These are phyloP conservation scores for Candida ascalaphidarum DNA, from an alignment of 805 yeast species.

Conservation along the genomic window DNA sequence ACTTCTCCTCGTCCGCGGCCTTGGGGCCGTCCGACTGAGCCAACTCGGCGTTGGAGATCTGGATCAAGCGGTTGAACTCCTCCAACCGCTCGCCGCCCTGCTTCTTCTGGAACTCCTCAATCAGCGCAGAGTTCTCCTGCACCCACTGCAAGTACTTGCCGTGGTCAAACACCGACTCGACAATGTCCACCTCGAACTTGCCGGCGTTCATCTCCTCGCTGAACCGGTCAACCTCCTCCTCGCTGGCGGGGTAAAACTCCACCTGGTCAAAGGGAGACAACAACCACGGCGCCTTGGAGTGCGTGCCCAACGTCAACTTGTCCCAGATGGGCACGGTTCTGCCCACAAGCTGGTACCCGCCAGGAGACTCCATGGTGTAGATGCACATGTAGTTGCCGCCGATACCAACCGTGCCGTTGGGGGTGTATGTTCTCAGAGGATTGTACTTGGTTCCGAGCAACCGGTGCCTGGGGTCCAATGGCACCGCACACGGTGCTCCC, in stretches of 20 bases:
- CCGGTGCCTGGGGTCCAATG: conserved; percentile 93
- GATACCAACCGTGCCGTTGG: conserved; percentile 94
- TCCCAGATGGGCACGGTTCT: conserved; percentile 98
- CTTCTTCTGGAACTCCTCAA: conserved; percentile 53
- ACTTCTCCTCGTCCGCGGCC: conserved; percentile 40
- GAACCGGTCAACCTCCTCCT: conserved; percentile 66
- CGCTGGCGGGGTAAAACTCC: conserved; percentile 87
- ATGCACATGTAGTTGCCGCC: conserved; percentile 99
- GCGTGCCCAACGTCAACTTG: conserved; percentile 70
- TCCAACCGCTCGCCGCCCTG: conserved; percentile 79
- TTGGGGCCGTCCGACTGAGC: conserved; percentile 42
- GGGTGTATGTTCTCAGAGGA: conserved; percentile 93
- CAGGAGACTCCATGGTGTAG: conserved; percentile 96
- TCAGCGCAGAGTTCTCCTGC: conserved; percentile 61
- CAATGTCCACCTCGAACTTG: conserved; percentile 63
- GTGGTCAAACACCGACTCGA: conserved; percentile 77
- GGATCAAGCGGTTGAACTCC: conserved; percentile 79
- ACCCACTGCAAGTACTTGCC: conserved; percentile 73
- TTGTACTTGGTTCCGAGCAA: conserved; percentile 89
- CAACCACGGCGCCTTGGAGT: conserved; percentile 75
- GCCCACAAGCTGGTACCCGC: conserved; percentile 96
- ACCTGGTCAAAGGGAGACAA: conserved; percentile 89
- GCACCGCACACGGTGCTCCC: conserved; percentile 98
- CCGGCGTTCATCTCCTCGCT: conserved; percentile 77
- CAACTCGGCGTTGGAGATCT: conserved; percentile 69